phyloP scores from a whole-genome alignment of 768 basidiomycete species.

The Boletellus emodensis region DNA sequence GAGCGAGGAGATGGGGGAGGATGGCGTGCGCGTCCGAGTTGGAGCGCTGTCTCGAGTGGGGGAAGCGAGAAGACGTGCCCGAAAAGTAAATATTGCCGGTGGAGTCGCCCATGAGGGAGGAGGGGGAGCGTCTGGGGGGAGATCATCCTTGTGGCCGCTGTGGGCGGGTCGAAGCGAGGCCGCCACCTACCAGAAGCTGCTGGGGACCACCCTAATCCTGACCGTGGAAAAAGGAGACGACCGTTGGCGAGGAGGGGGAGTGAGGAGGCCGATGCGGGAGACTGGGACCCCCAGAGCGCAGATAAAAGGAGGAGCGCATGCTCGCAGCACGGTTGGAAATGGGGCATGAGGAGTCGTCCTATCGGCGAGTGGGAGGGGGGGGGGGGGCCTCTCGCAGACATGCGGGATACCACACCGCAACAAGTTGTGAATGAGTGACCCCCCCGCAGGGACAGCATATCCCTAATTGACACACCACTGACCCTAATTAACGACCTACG shows the following conservation, averaged over 20 bases:
- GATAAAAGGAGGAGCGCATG: slow-evolving; percentile 30
- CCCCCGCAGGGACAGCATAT: slow-evolving; percentile 28
- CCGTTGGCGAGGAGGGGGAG: slow-evolving; percentile 5
- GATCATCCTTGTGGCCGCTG: slow-evolving; percentile 22
- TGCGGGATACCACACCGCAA: slow-evolving; percentile 23
- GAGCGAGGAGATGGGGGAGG: slow-evolving; percentile 15
- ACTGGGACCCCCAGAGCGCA: slow-evolving; percentile 6
- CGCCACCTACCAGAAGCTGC: slow-evolving; percentile 18
- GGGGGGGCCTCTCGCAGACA: slow-evolving; percentile 18
- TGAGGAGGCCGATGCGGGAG: slow-evolving; percentile 3
- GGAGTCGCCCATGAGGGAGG: slow-evolving; percentile 20
- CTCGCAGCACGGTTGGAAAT: slow-evolving; percentile 24
- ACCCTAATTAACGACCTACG: slow-evolving; percentile 29
- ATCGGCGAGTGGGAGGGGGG: slow-evolving; percentile 16
- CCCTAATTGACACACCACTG: slow-evolving; percentile 27
- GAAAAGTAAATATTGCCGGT: slow-evolving; percentile 14
- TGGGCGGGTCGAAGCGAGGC: slow-evolving; percentile 4
- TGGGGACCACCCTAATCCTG: slow-evolving; percentile 14
- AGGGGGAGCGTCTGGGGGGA: slow-evolving; percentile 7
- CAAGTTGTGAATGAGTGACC: slow-evolving; percentile 4
- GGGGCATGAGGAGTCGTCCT: slow-evolving; percentile 27
- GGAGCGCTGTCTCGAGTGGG: slow-evolving; percentile 13
- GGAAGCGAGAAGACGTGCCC: slow-evolving; percentile 6
- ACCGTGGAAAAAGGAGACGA: slow-evolving; percentile 30
- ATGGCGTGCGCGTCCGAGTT: slow-evolving; percentile 13